Percentiles rank a stretch among this genome's conserved stretches.
Evolutionary conservation across 192 early-diverging fungal species (phyloP).

Genomic region (Chytriomyces sp.): DNA sequence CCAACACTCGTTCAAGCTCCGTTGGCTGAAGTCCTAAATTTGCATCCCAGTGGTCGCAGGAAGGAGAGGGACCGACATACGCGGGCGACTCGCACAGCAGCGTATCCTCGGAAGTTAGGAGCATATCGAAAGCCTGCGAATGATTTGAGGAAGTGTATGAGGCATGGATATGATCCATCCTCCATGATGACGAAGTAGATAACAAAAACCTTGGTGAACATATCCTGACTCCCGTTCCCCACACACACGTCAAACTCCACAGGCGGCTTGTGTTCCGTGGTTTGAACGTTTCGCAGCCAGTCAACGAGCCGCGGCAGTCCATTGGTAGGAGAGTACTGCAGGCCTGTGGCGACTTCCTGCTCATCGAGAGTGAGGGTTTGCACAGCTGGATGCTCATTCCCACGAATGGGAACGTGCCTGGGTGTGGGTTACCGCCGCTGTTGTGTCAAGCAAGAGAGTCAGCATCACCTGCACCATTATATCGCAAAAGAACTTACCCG

Average conservation of each 20-base stretch:
- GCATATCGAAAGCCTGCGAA: constrained; percentile 53
- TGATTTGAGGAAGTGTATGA: neutral
- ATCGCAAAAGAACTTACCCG: constrained; percentile 7
- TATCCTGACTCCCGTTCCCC: constrained; percentile 62
- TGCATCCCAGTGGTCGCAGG: constrained; percentile 49
- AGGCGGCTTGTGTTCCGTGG: constrained; percentile 50
- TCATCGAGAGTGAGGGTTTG: constrained; percentile 41
- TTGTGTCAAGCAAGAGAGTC: constrained; percentile 37
- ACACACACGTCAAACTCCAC: constrained; percentile 55
- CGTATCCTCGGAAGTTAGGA: constrained; percentile 46
- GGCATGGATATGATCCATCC: neutral
- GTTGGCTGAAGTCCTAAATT: constrained; percentile 52
- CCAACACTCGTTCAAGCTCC: constrained; percentile 36
- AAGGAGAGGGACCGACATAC: constrained; percentile 59
- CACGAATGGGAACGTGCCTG: constrained; percentile 57
- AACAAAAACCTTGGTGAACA: constrained; percentile 54
- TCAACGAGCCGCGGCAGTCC: constrained; percentile 54
- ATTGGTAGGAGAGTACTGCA: constrained; percentile 61
- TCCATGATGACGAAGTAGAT: neutral
- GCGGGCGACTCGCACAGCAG: constrained; percentile 57
- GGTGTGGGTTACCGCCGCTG: constrained; percentile 59
- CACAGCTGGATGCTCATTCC: constrained; percentile 49
- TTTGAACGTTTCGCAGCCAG: constrained; percentile 56
- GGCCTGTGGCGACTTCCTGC: constrained; percentile 41
- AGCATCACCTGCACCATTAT: neutral